phyloP scores from a whole-genome alignment of 768 basidiomycete species.

The Mycena venus region DNA sequence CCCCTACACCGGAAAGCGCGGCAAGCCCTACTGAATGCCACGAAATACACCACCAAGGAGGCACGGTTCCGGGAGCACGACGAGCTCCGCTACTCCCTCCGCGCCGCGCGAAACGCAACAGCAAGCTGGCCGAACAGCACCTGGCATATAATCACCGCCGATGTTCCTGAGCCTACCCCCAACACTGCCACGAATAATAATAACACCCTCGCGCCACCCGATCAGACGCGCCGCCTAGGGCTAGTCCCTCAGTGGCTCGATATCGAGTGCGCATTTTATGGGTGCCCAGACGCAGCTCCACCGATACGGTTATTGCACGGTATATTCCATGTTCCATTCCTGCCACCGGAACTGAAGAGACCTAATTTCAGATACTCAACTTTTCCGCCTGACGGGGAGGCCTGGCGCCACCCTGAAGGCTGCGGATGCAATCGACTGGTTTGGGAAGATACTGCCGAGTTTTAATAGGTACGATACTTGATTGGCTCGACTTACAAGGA shows the following conservation, averaged over 20 bases:
- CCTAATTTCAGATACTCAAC: constrained; percentile 24
- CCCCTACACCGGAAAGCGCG: constrained; percentile 30
- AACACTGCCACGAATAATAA: too few species aligned
- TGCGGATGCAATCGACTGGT: constrained; percentile 16
- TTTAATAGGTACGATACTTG: constrained; percentile 48
- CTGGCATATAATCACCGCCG: constrained; percentile 51
- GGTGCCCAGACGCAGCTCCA: constrained; percentile 37
- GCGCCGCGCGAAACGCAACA: constrained; percentile 48
- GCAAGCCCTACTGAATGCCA: neutral
- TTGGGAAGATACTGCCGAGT: constrained; percentile 31
- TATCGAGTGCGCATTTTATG: constrained; percentile 32
- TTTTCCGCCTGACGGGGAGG: constrained; percentile 32
- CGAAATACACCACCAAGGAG: constrained; percentile 21
- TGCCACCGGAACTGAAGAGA: constrained; percentile 22
- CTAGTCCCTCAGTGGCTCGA: constrained; percentile 58
- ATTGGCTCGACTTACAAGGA: too few species aligned
- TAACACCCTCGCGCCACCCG: too few species aligned
- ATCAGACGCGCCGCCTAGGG: constrained; percentile 47
- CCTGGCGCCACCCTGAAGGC: constrained; percentile 7
- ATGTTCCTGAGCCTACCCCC: constrained; percentile 36
- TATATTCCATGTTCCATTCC: constrained; percentile 38
- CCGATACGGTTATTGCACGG: constrained; percentile 49
- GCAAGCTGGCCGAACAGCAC: constrained; percentile 39
- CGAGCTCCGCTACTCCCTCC: constrained; percentile 52
- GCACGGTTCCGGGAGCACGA: constrained; percentile 49